phyloP scores from a whole-genome alignment of 2,329 filamentous ascomycete genomes.

The Apiospora saccharicola region DNA sequence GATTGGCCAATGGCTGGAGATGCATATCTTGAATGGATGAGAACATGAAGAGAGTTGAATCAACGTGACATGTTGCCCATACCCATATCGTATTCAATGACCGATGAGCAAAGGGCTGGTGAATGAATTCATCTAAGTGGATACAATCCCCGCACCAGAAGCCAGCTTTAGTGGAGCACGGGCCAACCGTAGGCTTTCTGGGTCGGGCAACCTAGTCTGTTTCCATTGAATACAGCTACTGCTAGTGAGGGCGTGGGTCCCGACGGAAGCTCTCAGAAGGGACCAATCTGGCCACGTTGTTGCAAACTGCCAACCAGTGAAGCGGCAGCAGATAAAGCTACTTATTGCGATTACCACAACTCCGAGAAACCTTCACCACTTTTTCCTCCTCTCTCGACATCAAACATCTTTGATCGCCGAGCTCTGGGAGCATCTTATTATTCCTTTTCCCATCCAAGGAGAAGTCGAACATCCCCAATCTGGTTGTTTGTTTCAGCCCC shows the following conservation, averaged over 20 bases:
- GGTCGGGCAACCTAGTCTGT: neutral
- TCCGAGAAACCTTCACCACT: constrained; percentile 14
- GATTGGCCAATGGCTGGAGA: neutral
- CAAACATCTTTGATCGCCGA: constrained; percentile 17
- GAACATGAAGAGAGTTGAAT: neutral
- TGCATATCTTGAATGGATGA: neutral
- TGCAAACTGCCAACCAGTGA: constrained; percentile 18
- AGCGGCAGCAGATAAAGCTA: constrained; percentile 11
- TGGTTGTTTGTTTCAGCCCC: constrained; percentile 15
- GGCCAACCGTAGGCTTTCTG: neutral
- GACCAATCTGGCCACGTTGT: constrained; percentile 24
- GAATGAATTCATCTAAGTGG: constrained; percentile 12
- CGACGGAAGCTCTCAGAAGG: constrained; percentile 22
- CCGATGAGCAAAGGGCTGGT: neutral
- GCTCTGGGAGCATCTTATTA: constrained; percentile 10
- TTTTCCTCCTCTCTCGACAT: constrained; percentile 14
- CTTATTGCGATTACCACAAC: constrained; percentile 17
- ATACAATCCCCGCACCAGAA: neutral
- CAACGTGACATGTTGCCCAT: neutral
- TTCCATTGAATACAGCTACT: constrained; percentile 15
- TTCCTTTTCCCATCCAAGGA: constrained; percentile 9
- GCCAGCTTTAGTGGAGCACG: constrained; percentile 8
- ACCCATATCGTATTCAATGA: neutral
- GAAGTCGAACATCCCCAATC: neutral
- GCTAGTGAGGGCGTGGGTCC: constrained; percentile 8